phyloP scores from a whole-genome alignment of 2,329 filamentous ascomycete species.

The Huntiella omanensis region DNA sequence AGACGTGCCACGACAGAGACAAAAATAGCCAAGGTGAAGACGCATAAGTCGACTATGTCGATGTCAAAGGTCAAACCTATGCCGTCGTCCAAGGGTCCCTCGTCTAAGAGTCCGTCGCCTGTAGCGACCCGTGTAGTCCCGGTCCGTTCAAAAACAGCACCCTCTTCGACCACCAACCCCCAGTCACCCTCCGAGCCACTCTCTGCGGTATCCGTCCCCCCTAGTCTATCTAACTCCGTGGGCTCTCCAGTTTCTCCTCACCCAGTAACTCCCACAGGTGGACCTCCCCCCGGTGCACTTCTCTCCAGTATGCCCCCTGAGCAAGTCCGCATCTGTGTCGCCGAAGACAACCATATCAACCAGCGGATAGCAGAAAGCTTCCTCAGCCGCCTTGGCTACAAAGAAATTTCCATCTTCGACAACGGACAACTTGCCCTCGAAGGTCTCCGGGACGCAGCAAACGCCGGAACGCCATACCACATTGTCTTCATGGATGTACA shows the following conservation, averaged over 20 bases:
- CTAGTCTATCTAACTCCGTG: background rate
- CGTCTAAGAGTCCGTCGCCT: too few species aligned
- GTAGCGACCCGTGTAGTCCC: too few species aligned
- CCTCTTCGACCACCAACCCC: background rate
- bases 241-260: background rate
- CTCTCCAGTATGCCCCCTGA: conserved; percentile 57
- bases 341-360: conserved; percentile 90
- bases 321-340: conserved; percentile 73
- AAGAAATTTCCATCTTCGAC: conserved; percentile 65
- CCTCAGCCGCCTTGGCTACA: conserved; percentile 67
- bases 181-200: conserved; percentile 1
- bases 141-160: background rate
- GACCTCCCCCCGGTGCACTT: conserved; percentile 30
- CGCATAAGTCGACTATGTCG: background rate
- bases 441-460: conserved; percentile 55
- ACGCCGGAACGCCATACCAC: conserved; percentile 62
- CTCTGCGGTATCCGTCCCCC: background rate
- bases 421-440: conserved; percentile 81
- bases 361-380: conserved; percentile 88
- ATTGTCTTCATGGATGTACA: conserved; percentile 91
- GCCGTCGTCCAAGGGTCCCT: too few species aligned
- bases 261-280: background rate
- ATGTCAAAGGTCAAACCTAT: background rate
- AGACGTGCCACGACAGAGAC: background rate
- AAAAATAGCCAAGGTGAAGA: background rate